Conservation (phyloP, 768 basidiomycete genomes). For the Panaeolus cyanescens region DNA sequence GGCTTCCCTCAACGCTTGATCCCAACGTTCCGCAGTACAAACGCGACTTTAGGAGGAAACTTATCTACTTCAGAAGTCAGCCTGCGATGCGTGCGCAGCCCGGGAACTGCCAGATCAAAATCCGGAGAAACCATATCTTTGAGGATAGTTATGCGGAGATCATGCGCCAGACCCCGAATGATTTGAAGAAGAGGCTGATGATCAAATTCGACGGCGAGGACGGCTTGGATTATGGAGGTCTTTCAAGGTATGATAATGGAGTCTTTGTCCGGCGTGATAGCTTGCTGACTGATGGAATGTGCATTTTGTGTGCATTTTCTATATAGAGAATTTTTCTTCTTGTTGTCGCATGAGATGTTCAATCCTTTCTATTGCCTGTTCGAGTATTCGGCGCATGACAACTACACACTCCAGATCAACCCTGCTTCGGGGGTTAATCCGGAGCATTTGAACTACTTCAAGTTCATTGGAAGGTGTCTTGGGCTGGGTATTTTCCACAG, state of each 20-base stretch:
- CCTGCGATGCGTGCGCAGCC: constrained; percentile 98
- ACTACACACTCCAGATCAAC: constrained; percentile 99
- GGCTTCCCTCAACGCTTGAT: constrained; percentile 92
- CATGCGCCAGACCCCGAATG: constrained; percentile 98
- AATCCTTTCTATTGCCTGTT: constrained; percentile 99
- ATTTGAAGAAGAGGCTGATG: constrained; percentile 98
- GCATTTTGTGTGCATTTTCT: background rate
- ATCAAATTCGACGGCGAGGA: constrained; percentile 99
- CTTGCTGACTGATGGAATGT: background rate
- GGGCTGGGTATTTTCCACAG: constrained; percentile 99
- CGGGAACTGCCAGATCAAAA: constrained; percentile 99
- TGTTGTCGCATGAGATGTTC: constrained; percentile 99
- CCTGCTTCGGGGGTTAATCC: constrained; percentile 98
- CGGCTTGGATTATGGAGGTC: constrained; percentile 97
- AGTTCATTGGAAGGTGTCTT: constrained; percentile 96
- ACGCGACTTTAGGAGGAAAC: constrained; percentile 98
- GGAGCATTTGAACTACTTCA: constrained; percentile 99
- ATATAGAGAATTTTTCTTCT: constrained; percentile 97
- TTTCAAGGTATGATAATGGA: constrained; percentile 72
- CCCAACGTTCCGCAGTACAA: constrained; percentile 99
- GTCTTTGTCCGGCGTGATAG: background rate
- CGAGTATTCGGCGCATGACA: constrained; percentile 99
- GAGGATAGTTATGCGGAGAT: constrained; percentile 99
- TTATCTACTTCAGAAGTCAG: constrained; percentile 99
- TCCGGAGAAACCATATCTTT: constrained; percentile 96